phyloP scores from a whole-genome alignment of 441 rosid species.

The Syzygium syzygioides region DNA sequence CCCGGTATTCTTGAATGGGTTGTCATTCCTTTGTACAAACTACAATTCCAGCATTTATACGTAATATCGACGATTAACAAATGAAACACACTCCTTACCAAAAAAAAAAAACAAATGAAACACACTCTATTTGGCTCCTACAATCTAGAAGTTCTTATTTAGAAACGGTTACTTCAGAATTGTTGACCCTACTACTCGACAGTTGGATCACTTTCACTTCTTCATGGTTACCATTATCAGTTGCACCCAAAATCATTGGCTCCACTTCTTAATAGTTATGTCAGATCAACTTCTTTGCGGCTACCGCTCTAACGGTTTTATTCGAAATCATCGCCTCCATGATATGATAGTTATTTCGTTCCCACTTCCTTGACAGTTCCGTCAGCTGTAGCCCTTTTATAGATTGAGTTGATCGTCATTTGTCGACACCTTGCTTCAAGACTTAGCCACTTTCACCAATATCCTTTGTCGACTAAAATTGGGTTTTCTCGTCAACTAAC shows the following conservation, averaged over 20 bases:
- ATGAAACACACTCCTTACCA: background rate
- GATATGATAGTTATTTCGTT: background rate
- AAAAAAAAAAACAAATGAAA: background rate
- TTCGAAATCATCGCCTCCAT: background rate
- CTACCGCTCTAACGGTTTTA: background rate
- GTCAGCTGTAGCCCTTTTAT: background rate
- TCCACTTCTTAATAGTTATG: background rate
- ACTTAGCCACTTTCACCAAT: background rate
- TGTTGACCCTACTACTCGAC: background rate
- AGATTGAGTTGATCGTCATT: no score
- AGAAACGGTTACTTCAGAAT: background rate
- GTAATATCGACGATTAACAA: background rate
- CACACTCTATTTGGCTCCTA: background rate
- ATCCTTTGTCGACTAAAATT: background rate
- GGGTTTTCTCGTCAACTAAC: background rate
- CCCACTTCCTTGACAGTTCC: background rate
- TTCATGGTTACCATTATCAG: background rate
- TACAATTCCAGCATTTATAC: background rate
- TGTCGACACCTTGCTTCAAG: background rate
- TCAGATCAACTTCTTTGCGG: background rate
- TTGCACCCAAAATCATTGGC: background rate
- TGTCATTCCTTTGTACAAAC: background rate
- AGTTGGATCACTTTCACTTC: background rate
- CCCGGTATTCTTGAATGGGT: background rate
- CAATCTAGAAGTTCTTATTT: background rate